These are phyloP conservation scores for Adansonia gregorii DNA, from an alignment of 441 rosid species.

Conservation along the genomic window DNA sequence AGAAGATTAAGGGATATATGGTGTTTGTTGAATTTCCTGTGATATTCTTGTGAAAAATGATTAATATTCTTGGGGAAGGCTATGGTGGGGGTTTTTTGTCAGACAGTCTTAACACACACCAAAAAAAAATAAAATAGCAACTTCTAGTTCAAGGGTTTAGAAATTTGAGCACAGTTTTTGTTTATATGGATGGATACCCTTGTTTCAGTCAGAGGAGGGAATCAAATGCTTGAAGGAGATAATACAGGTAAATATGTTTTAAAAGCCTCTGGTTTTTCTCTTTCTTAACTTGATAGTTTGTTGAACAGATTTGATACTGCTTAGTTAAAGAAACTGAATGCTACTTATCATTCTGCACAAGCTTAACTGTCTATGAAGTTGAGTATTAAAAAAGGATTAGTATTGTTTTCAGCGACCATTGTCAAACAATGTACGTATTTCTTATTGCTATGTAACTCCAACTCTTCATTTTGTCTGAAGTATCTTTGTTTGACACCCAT, in stretches of 20 bases:
- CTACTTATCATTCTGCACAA: not conserved
- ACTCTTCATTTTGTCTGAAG: too few species aligned
- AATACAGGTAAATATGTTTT: not conserved
- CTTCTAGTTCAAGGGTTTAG: not conserved
- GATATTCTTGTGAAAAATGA: not conserved
- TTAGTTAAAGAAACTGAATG: not conserved
- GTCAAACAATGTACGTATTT: too few species aligned
- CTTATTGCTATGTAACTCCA: too few species aligned
- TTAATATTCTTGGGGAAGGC: not conserved
- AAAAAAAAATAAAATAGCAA: not conserved
- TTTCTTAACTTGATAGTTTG: not conserved
- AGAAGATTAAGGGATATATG: not conserved
- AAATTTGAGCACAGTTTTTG: not conserved
- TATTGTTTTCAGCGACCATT: not conserved
- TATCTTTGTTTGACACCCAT: too few species aligned
- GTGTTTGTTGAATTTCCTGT: not conserved
- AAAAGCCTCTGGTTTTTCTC: not conserved
- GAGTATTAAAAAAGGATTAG: not conserved
- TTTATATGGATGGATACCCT: not conserved
- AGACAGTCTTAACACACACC: not conserved
- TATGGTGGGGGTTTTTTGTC: not conserved
- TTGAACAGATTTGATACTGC: not conserved
- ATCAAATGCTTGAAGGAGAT: slow-evolving; percentile 7
- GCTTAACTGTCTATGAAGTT: not conserved
- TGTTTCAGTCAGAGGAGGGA: not conserved